A percentile compares a stretch with the other conserved stretches of the same genome.
Evolutionary conservation across 225 moss, liverwort and hornwort species (phyloP).

Genomic region (Straminergon stramineum): DNA sequence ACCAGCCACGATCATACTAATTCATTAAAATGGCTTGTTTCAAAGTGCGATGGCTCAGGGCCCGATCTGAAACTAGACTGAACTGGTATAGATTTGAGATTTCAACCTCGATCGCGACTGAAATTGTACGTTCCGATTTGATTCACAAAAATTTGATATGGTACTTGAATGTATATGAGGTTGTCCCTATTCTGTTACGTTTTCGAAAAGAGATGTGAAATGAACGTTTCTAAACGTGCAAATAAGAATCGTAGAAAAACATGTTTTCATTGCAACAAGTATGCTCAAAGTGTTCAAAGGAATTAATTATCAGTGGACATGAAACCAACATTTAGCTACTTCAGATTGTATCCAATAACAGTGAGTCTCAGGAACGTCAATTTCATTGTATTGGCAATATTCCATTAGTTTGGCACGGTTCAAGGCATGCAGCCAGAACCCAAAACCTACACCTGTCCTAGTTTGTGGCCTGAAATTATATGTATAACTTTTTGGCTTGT

Average conservation of each 20-base stretch:
- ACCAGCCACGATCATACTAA: neutral
- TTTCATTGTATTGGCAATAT: neutral
- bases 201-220: neutral
- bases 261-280: neutral
- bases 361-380: neutral
- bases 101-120: neutral
- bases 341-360: neutral
- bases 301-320: neutral
- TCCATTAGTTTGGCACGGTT: neutral
- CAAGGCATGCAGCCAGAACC: neutral
- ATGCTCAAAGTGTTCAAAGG: neutral
- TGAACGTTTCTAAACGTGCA: neutral
- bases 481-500: neutral
- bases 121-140: neutral
- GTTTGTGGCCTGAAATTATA: neutral
- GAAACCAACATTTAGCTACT: neutral
- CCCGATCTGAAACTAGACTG: neutral
- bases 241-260: too few relatives aligned
- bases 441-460: neutral
- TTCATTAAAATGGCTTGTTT: neutral
- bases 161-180: neutral
- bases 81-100: neutral
- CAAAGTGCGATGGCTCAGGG: neutral
- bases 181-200: neutral
- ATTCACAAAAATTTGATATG: neutral